These are phyloP conservation scores for Ichthyophthirius multifiliis DNA, from an alignment of 169 alveolate genomes.

Conservation along the genomic window DNA sequence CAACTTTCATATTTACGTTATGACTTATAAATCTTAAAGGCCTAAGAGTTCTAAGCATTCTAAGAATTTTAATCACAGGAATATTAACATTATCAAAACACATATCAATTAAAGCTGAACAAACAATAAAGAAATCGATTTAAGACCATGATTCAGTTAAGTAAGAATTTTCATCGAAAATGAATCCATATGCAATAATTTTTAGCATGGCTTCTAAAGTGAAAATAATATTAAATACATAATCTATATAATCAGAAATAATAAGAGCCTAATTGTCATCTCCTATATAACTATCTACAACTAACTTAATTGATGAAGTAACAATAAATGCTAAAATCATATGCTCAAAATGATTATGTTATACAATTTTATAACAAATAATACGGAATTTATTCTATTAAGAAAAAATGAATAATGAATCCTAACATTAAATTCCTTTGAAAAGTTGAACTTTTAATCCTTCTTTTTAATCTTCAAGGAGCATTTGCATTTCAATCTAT, in stretches of 20 bases:
- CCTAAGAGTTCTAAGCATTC: conserved; percentile 81
- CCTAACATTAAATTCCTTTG: conserved; percentile 11
- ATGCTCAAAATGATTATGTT: conserved; percentile 56
- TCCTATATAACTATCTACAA: conserved; percentile 76
- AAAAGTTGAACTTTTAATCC: neutral
- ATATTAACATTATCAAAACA: conserved; percentile 44
- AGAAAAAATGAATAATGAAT: conserved; percentile 54
- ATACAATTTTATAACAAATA: conserved; percentile 49
- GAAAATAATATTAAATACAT: conserved; percentile 64
- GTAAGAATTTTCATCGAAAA: conserved; percentile 74
- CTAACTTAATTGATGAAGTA: conserved; percentile 67
- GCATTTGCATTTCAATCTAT: conserved; percentile 25
- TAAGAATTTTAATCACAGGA: conserved; percentile 60
- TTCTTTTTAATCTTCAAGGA: conserved; percentile 6
- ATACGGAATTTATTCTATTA: conserved; percentile 57
- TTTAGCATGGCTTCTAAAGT: conserved; percentile 68
- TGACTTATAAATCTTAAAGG: conserved; percentile 83
- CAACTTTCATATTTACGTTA: conserved; percentile 67
- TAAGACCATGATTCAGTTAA: conserved; percentile 83
- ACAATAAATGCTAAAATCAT: conserved; percentile 63
- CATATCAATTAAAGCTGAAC: conserved; percentile 75
- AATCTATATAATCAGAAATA: conserved; percentile 49
- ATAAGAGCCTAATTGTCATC: conserved; percentile 22
- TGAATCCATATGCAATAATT: conserved; percentile 75
- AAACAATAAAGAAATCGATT: conserved; percentile 82